Conservation (phyloP, 495 filamentous ascomycete genomes). For the Penicillium ochrochloron region DNA sequence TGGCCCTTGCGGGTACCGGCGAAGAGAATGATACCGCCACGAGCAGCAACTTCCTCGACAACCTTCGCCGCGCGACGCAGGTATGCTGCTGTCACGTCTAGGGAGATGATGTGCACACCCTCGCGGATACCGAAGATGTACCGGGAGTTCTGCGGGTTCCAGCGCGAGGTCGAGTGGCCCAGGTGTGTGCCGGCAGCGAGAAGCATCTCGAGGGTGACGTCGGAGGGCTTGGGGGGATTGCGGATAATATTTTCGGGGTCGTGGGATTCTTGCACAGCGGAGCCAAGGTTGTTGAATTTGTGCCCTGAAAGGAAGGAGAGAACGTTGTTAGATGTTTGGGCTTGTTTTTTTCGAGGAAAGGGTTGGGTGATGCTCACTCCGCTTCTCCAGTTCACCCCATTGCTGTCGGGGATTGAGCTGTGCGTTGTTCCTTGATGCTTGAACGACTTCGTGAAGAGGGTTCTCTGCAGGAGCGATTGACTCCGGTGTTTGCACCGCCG, state of each 20-base stretch:
- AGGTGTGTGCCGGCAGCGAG: slow-evolving; percentile 90
- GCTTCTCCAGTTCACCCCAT: slow-evolving; percentile 19
- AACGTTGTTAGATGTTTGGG: slow-evolving; percentile 3
- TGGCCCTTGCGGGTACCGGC: slow-evolving; percentile 85
- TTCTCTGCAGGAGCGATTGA: slow-evolving; percentile 19
- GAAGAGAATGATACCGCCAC: slow-evolving; percentile 86
- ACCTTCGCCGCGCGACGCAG: slow-evolving; percentile 88
- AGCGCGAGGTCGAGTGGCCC: slow-evolving; percentile 88
- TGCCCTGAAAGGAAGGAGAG: slow-evolving; percentile 26
- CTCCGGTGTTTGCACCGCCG: slow-evolving; percentile 30
- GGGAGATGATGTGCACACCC: slow-evolving; percentile 90
- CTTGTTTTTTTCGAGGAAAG: background rate
- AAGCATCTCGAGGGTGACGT: slow-evolving; percentile 89
- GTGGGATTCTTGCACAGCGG: slow-evolving; percentile 50
- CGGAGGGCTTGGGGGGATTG: slow-evolving; percentile 73
- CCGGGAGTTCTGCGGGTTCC: slow-evolving; percentile 92
- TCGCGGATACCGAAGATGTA: slow-evolving; percentile 94
- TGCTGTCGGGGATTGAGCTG: slow-evolving; percentile 11
- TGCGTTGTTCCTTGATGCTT: slow-evolving; percentile 14
- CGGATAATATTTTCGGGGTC: slow-evolving; percentile 66
- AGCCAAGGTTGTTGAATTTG: slow-evolving; percentile 41
- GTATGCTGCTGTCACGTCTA: slow-evolving; percentile 85
- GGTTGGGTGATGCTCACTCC: slow-evolving; percentile 27
- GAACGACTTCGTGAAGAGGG: slow-evolving; percentile 24
- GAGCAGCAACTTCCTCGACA: slow-evolving; percentile 81